A percentile compares a stretch with the other conserved stretches of the same genome.
phyloP scores from a whole-genome alignment of 768 basidiomycete species.

The Mycena venus region DNA sequence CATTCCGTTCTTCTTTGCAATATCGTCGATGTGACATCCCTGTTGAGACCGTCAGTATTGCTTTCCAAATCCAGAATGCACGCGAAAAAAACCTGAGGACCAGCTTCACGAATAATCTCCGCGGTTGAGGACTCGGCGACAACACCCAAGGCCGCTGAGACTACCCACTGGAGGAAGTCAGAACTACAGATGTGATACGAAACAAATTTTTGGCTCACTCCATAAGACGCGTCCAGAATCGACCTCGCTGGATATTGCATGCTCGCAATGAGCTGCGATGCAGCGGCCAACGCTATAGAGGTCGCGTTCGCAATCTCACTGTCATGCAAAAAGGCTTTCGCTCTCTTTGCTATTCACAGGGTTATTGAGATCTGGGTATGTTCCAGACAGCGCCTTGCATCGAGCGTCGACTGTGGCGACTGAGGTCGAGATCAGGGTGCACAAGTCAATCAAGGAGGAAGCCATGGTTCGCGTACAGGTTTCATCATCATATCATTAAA shows the following conservation, averaged over 20 bases:
- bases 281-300: no score
- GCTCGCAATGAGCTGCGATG: no score
- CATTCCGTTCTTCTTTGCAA: conserved; percentile 36
- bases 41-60: neutral
- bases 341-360: conserved; percentile 23
- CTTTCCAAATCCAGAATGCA: no score
- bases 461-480: no score
- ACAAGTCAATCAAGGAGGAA: conserved; percentile 6
- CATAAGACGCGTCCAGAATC: no score
- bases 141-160: conserved; percentile 36
- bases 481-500: no score
- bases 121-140: conserved; percentile 40
- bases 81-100: conserved; percentile 36
- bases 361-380: conserved; percentile 32
- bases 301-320: no score
- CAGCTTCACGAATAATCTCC: conserved; percentile 46
- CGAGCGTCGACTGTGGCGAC: conserved; percentile 1
- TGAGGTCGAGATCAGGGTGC: conserved; percentile 5
- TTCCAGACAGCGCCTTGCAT: neutral
- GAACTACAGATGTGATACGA: no score
- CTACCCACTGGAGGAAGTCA: conserved; percentile 32
- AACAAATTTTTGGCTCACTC: no score
- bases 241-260: no score
- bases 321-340: conserved; percentile 28
- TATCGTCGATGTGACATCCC: conserved; percentile 47